Conservation (phyloP, 768 basidiomycete species). For the Tricholoma sp. region DNA sequence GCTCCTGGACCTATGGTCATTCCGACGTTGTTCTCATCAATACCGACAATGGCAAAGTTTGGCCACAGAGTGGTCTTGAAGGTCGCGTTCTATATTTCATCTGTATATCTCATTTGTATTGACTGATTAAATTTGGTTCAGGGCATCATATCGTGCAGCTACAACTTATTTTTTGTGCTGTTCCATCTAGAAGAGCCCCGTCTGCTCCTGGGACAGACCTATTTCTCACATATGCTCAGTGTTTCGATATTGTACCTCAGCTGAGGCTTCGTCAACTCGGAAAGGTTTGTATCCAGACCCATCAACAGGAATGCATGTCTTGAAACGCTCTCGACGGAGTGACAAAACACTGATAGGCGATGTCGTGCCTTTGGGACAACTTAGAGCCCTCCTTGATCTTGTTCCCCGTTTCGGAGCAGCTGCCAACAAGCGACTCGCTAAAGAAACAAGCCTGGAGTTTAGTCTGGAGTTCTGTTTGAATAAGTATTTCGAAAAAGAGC, state of each 20-base stretch:
- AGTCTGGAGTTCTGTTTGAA: conserved; percentile 1
- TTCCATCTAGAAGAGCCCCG: neutral
- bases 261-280: neutral
- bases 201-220: neutral
- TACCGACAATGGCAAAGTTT: neutral
- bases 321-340: neutral
- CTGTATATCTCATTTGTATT: neutral
- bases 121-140: neutral
- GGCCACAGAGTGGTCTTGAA: conserved; percentile 1
- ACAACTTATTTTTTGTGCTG: conserved; percentile 1
- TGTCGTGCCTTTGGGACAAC: neutral
- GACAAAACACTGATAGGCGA: neutral
- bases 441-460: neutral
- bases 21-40: neutral
- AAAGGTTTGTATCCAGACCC: conserved; percentile 1
- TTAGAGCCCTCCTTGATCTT: neutral
- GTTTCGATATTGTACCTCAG: conserved; percentile 6
- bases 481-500: conserved; percentile 1
- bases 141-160: neutral
- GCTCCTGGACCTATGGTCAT: neutral
- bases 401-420: neutral
- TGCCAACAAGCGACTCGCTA: neutral
- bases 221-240: neutral
- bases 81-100: neutral
- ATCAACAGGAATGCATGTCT: neutral